Base-by-base conservation (phyloP, 345 rosid species). In the Iberis pinnata region DNA sequence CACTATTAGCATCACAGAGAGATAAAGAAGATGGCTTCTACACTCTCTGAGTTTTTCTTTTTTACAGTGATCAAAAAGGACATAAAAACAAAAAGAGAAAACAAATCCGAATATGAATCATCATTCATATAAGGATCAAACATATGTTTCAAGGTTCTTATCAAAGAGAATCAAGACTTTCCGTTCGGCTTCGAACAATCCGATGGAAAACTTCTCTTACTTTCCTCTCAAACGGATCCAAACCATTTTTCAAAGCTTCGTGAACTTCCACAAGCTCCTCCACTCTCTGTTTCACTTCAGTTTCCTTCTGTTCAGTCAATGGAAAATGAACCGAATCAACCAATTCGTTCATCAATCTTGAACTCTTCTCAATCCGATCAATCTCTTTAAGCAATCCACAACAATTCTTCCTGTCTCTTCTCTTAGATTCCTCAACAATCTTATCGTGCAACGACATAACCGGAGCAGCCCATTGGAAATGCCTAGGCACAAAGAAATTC, bases 341-440 rank as follows among this genome's bases (percentile, higher is more conserved):
- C 78, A 85, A 33, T 9, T 92, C 95, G 9, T 63, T 71, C 84
- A 92, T 65, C 60, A 64, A 29, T 56, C 84, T 69, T 2, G 83
- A 58, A 18, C 79, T 66, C 58, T 62, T 82, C 56, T 92, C 98
- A 60, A 92, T 83, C 62, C 56, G 74, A 68, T 77, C 71, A 73
- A 92, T 88, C 80, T 92, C 98, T 53, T 64, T 83, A 74, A 92
- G 68, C 75, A 92, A 58, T 7, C 95, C 96, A 44, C 83, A 78
- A 5, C 82, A 76, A 51, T 84, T 81, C 67, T 75, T 78, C 80
- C 88, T 74, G 1, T 88, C 93, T 62, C 84, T 60, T 57, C 70
- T 88, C 72, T 78, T 85, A 0, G 98, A 84, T 58, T 88, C 93
- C 70, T 92, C 98, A 53, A 75, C 10, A 16, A 92, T 68, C 75